Percentiles rank a stretch among this genome's conserved stretches.
Evolutionary conservation across 2,329 filamentous ascomycete species (phyloP).

Genomic region (Conoideocrella luteorostrata): DNA sequence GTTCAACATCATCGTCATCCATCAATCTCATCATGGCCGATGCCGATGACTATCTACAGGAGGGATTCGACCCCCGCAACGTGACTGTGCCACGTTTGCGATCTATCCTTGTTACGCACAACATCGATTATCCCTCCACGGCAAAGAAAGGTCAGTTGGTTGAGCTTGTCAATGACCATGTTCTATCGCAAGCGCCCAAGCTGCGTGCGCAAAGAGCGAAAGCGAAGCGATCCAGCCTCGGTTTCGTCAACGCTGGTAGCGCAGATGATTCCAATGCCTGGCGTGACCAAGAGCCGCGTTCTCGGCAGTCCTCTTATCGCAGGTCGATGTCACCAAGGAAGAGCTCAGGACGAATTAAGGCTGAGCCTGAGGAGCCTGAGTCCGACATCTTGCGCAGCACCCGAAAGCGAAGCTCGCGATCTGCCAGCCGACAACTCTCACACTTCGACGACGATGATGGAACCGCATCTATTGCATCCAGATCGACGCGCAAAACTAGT

Average conservation of each 20-base stretch:
- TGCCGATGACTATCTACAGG: slow-evolving; percentile 76
- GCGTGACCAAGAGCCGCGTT: slow-evolving; percentile 51
- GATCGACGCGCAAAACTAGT: slow-evolving; percentile 40
- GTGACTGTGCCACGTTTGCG: slow-evolving; percentile 85
- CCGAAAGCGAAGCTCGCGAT: slow-evolving; percentile 48
- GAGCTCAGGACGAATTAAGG: slow-evolving; percentile 44
- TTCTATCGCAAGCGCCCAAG: slow-evolving; percentile 71
- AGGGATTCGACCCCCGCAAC: slow-evolving; percentile 75
- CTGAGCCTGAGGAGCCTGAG: slow-evolving; percentile 41
- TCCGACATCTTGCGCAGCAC: slow-evolving; percentile 36
- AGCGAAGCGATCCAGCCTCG: slow-evolving; percentile 79
- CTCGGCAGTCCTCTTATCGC: slow-evolving; percentile 41
- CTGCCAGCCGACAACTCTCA: slow-evolving; percentile 47
- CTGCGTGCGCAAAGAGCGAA: slow-evolving; percentile 68
- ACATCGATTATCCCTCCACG: slow-evolving; percentile 75
- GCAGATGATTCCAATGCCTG: slow-evolving; percentile 59
- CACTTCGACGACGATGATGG: slow-evolving; percentile 42
- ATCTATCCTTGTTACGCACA: slow-evolving; percentile 85
- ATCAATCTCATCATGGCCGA: slow-evolving; percentile 45
- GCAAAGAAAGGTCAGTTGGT: slow-evolving; percentile 90
- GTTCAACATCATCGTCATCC: slow-evolving; percentile 8
- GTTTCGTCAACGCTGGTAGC: slow-evolving; percentile 65
- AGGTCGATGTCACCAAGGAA: slow-evolving; percentile 52
- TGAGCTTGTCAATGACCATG: slow-evolving; percentile 71
- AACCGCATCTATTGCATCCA: slow-evolving; percentile 26